These are phyloP conservation scores for Populus nigra DNA, from an alignment of 345 rosid genomes.

Conservation along the genomic window DNA sequence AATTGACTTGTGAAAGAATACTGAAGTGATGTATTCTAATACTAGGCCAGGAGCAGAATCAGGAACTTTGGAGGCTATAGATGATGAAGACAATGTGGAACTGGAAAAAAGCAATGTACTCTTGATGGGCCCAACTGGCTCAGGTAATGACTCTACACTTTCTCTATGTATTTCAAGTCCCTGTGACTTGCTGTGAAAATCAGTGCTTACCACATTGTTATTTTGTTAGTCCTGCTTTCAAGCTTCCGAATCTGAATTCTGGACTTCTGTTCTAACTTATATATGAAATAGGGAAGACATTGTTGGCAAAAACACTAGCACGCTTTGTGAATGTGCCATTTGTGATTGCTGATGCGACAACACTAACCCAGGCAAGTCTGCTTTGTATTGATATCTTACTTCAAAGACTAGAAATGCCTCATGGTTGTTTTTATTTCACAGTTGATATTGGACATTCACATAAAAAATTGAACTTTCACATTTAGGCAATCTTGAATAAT, in stretches of 20 bases:
- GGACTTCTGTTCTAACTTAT: slow-evolving; percentile 26
- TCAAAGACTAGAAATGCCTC: not conserved
- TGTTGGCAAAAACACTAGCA: slow-evolving; percentile 81
- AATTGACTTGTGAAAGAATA: slow-evolving; percentile 11
- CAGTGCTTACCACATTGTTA: slow-evolving; percentile 3
- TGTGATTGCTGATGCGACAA: slow-evolving; percentile 82
- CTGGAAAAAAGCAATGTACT: slow-evolving; percentile 96
- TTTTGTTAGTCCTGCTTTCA: not conserved
- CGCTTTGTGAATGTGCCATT: slow-evolving; percentile 83
- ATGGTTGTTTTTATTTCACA: not conserved
- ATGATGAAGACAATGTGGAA: slow-evolving; percentile 77
- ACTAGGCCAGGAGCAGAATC: slow-evolving; percentile 81
- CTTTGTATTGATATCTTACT: not conserved
- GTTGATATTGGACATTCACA: not conserved
- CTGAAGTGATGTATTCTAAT: slow-evolving; percentile 40
- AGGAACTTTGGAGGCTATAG: slow-evolving; percentile 39
- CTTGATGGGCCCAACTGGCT: slow-evolving; percentile 94
- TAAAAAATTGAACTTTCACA: not conserved
- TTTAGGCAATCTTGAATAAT: not conserved
- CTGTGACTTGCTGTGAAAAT: not conserved
- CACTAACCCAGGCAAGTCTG: slow-evolving; percentile 70
- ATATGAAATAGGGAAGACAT: slow-evolving; percentile 63
- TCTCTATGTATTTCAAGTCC: not conserved
- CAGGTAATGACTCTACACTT: slow-evolving; percentile 47
- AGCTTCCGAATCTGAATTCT: not conserved